Evolutionary conservation across 345 rosid genomes (phyloP), one percentile per base, ranked within the genome.

Genomic region (Orychophragmus violaceus): DNA sequence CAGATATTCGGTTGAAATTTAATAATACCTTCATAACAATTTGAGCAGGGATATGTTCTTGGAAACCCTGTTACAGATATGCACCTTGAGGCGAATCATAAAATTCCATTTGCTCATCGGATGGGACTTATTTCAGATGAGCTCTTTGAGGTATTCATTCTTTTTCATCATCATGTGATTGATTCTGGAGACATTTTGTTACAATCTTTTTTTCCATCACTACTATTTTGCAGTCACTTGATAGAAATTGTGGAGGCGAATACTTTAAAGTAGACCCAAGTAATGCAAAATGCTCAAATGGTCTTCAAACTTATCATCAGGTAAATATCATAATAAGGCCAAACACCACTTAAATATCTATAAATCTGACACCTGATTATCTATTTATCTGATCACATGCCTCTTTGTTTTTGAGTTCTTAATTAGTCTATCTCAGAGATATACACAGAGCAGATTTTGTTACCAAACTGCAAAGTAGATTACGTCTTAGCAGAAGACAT

Each of bases 111-210:
- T 63, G 59, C 64, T 57, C 62, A 71, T 63, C 44, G 70, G 30
- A 64, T 71, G 76, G 76, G 70, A 64, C 76, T 71, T 36, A 64
- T 64, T 45, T 64, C 76, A 8, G 70, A 71, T 57, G 76, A 71
- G 39, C 76, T 64, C 65, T 39, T 33, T 46, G 7, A 46, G 70
- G 76, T 64, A 69, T 7, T 21, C 2, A 5, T 19, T 45, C 17
- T 28, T 21, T 14, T 61, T 69, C 32, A 22, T 48, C 42, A 17
- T 50, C 5, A 19, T 48, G 30, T 23, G 24, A 28, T n/a, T 23
- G 24, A 28, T 9, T 60, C 10, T 52, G 41, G 6, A 61, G 28
- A 61, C 12, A 22, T 42, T 16, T 44, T 21, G 27, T 70, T 41
- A 44, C 46, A 39, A 22, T 18, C 3, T n/a, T 28, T 23, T 8